Evolutionary conservation across 108 stramenopile species (phyloP), one percentile per base, ranked within the genome.

Genomic region (Craspedostauros australis): DNA sequence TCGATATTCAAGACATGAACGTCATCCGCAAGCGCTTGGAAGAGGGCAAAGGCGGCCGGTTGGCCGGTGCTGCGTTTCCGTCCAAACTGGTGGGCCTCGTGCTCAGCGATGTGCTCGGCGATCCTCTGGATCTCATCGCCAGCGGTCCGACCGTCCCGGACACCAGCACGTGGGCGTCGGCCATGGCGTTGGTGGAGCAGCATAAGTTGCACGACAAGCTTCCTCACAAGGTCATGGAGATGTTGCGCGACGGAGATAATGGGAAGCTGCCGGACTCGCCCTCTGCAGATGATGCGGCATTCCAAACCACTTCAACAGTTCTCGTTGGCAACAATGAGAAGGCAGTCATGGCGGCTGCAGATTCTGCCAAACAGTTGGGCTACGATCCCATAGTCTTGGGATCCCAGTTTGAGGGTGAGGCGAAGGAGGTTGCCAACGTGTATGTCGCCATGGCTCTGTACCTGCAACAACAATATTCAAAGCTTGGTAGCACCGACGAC

Each of bases 71-170:
- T 14, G 72, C 78, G 26, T 61, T 73, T 68, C 81, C 86, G 7
- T 78, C 79, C 0, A 68, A 77, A 2, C 46, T 81, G 29, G 36
- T 82, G 21, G 66, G 79, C 3, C 60, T 88, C 26, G 75, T 88
- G 1, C 52, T 84, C 65, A 66, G 64, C 36, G 66, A 68, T 39
- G 77, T 92, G n/a, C 68, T 92, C 34, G 90, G 90, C n/a, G 90
- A 92, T 72, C 86, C 86, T 23, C 53, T 92, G 12, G 84, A 85
- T 73, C 66, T 92, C 65, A 92, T 92, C 59, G 90, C 90, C 14
- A 79, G 76, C 54, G 90, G 90, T 21, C 90, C 90, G 1, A 88
- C 90, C 5, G 88, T 90, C 22, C 79, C 82, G 27, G 86, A 85
- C 60, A 66, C 66, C 21, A 70, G 63, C 33, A 77, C 72, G 29